A percentile compares a stretch with the other conserved stretches of the same genome.
Conservation (phyloP, 2,329 filamentous ascomycete genomes). For the Westerdykella aurantiaca region DNA sequence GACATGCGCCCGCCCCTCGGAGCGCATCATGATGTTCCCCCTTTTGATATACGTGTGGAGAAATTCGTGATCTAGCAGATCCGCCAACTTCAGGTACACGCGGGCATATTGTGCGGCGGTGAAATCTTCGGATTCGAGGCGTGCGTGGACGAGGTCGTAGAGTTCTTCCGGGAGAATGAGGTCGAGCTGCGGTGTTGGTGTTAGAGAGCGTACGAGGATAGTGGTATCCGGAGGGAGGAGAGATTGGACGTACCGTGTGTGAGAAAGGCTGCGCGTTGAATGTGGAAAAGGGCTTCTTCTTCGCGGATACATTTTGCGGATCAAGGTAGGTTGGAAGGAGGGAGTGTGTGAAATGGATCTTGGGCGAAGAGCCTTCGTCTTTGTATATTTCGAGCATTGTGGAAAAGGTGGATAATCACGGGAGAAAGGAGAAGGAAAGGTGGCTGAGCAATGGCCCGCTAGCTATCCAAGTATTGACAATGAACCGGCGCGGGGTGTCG, state of each 20-base stretch:
- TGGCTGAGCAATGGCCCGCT: no score
- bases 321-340: constrained; percentile 63
- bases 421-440: no score
- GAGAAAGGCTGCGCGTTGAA: constrained; percentile 61
- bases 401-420: background rate
- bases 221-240: background rate
- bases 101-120: constrained; percentile 53
- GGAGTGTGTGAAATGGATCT: constrained; percentile 69
- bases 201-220: background rate
- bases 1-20: constrained; percentile 63
- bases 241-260: constrained; percentile 52
- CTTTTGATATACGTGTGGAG: constrained; percentile 80
- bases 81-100: constrained; percentile 65
- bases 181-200: constrained; percentile 50
- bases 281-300: constrained; percentile 69
- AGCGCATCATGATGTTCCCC: constrained; percentile 76
- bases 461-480: no score
- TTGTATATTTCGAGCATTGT: constrained; percentile 34
- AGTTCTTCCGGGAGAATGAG: constrained; percentile 64
- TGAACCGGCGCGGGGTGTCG: no score
- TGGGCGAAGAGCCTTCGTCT: constrained; percentile 43
- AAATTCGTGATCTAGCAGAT: constrained; percentile 68
- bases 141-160: constrained; percentile 50
- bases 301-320: constrained; percentile 49
- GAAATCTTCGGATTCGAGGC: constrained; percentile 42